Conservation (phyloP, 1,139 yeast species). For the Sugiyamaella paludigena region DNA sequence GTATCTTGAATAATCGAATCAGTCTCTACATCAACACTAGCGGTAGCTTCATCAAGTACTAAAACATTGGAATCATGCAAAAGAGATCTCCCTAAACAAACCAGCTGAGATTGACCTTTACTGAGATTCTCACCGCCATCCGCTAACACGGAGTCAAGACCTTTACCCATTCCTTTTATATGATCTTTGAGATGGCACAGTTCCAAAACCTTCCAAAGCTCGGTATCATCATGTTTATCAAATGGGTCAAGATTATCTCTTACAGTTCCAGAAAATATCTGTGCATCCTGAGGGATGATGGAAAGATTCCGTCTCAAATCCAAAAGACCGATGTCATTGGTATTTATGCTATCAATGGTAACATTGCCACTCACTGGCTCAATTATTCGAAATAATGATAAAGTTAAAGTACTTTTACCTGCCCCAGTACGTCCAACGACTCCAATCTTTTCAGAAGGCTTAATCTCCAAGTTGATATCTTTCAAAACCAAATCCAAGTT, state of each 20-base stretch:
- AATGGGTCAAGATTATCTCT: conserved; percentile 67
- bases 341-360: conserved; percentile 57
- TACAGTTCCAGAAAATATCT: conserved; percentile 60
- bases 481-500: conserved; percentile 70
- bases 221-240: conserved; percentile 46
- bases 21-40: conserved; percentile 77
- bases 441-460: conserved; percentile 59
- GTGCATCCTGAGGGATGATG: conserved; percentile 74
- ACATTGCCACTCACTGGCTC: conserved; percentile 49
- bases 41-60: conserved; percentile 79
- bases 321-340: conserved; percentile 51
- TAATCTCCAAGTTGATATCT: conserved; percentile 45
- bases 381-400: conserved; percentile 57
- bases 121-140: conserved; percentile 75
- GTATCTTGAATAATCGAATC: conserved; percentile 72
- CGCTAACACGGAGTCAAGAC: conserved; percentile 44
- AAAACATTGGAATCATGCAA: conserved; percentile 58
- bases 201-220: conserved; percentile 53
- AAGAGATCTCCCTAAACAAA: conserved; percentile 72
- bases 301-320: conserved; percentile 56
- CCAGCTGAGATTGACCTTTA: conserved; percentile 71
- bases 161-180: conserved; percentile 52
- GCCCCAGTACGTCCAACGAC: conserved; percentile 79
- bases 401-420: conserved; percentile 66
- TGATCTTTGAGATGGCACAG: conserved; percentile 78